phyloP scores from a whole-genome alignment of 768 basidiomycete genomes.

The Boletus rufocinnamomeus region DNA sequence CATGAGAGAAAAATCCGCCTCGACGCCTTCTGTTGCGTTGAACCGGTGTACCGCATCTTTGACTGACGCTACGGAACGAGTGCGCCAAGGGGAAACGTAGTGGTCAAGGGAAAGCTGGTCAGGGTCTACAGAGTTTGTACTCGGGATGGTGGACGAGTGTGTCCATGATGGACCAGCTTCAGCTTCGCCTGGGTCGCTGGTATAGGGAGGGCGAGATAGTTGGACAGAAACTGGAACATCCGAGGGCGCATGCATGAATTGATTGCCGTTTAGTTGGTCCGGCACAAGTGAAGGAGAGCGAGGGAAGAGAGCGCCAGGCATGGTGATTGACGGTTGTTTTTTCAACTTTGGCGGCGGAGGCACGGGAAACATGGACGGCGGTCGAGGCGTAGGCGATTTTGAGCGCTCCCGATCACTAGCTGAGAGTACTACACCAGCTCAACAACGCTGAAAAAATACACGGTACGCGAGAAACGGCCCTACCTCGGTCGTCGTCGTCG shows the following conservation, averaged over 20 bases:
- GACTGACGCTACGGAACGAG: conserved; percentile 43
- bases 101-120: conserved; percentile 13
- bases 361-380: conserved; percentile 17
- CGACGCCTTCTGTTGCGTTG: conserved; percentile 40
- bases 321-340: conserved; percentile 51
- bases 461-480: background rate
- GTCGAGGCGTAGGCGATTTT: conserved; percentile 19
- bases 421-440: conserved; percentile 22
- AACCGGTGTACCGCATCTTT: conserved; percentile 54
- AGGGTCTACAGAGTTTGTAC: background rate
- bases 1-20: conserved; percentile 54
- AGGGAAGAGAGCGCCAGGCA: conserved; percentile 80
- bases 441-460: conserved; percentile 1
- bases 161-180: conserved; percentile 22
- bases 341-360: conserved; percentile 36
- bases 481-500: conserved; percentile 27
- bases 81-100: conserved; percentile 35
- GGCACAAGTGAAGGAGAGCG: conserved; percentile 70
- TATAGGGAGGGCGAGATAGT: background rate
- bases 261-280: conserved; percentile 22
- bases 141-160: conserved; percentile 6
- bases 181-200: background rate
- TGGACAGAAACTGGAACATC: background rate
- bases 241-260: background rate
- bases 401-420: conserved; percentile 24